Conservation (phyloP, 768 basidiomycete species). For the Naganishia friedmannii region DNA sequence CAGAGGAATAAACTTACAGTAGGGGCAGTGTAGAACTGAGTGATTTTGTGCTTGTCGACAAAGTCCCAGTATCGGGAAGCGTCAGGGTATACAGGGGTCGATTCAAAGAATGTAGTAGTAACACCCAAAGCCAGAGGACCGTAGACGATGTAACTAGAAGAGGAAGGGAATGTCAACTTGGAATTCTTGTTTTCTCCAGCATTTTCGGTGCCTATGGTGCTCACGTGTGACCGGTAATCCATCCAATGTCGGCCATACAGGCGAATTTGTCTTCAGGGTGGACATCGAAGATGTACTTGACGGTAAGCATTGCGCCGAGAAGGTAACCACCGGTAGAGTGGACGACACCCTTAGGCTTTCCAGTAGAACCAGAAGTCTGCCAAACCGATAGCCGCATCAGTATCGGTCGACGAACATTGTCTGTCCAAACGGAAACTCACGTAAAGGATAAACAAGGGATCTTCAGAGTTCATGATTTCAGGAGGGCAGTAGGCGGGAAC, state of each 20-base stretch:
- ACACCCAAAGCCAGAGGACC: conserved; percentile 70
- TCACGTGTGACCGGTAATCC: conserved; percentile 90
- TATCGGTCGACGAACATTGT: conserved; percentile 4
- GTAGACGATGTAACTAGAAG: conserved; percentile 73
- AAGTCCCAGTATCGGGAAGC: conserved; percentile 96
- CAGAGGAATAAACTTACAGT: conserved; percentile 35
- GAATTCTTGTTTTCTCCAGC: background rate
- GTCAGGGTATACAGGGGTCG: conserved; percentile 92
- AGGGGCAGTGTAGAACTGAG: conserved; percentile 77
- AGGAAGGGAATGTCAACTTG: background rate
- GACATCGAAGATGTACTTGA: conserved; percentile 97
- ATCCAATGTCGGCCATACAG: conserved; percentile 98
- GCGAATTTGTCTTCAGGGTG: conserved; percentile 94
- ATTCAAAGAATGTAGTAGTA: conserved; percentile 75
- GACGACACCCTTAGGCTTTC: conserved; percentile 95
- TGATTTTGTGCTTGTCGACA: conserved; percentile 86
- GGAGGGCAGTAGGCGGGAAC: conserved; percentile 85
- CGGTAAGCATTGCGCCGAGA: conserved; percentile 82
- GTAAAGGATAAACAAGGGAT: conserved; percentile 97
- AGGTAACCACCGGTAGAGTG: conserved; percentile 65
- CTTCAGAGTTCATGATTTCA: conserved; percentile 84
- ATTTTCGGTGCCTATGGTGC: conserved; percentile 49
- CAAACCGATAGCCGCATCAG: conserved; percentile 23
- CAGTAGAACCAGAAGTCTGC: conserved; percentile 89
- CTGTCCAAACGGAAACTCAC: conserved; percentile 57